Base-by-base conservation (phyloP, 2,329 filamentous ascomycete genomes). In the Aplosporella prunicola region DNA sequence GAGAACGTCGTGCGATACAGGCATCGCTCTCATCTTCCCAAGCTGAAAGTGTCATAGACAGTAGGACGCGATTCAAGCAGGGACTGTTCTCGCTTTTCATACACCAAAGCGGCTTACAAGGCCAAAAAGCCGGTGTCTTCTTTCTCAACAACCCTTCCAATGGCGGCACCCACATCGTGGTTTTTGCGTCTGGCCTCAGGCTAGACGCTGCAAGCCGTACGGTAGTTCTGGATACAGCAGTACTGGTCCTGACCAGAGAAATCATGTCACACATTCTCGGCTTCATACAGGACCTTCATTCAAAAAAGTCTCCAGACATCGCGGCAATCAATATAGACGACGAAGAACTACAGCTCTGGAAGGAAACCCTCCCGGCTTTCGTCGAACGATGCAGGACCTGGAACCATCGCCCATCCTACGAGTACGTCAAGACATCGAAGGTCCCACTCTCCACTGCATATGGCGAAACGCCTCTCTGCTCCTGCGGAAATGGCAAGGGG, bases 381-480 rank as follows among this genome's bases (percentile, higher is more conserved):
- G 49, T 40, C 5, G 49, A 51, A 46, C 56, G 63, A n/a, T 64
- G 61, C 36, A 52, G 61, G 6, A 42, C 42, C 6, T 65, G 60
- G 61, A 44, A 48, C 16, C 63, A 66, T 40, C 38, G 39, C 9
- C 9, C 44, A 1, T 40, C 43, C 4, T 66, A 63, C 44, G 48
- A 54, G 31, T 62, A 60, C 42, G 36, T 22, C 4, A 16, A 5
- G 2, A 22, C 38, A 5, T 32, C 38, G 11, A 35, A 44, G n/a
- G 49, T 57, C 6, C 50, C 49, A 1, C 29, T 58, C 3, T 50
- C 51, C 2, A 27, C 43, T 5, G 49, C 47, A 9, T 13, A 27
- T n/a, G 46, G 45, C 16, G 20, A 50, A n/a, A 43, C 41, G 8
- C 40, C 45, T 5, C 38, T 59, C 11, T 63, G 60, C 38, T 47